Percentiles rank a stretch among this genome's conserved stretches.
Evolutionary conservation across 1,139 yeast genomes (phyloP).

Genomic region (Kurtzmaniella quercitrusa): DNA sequence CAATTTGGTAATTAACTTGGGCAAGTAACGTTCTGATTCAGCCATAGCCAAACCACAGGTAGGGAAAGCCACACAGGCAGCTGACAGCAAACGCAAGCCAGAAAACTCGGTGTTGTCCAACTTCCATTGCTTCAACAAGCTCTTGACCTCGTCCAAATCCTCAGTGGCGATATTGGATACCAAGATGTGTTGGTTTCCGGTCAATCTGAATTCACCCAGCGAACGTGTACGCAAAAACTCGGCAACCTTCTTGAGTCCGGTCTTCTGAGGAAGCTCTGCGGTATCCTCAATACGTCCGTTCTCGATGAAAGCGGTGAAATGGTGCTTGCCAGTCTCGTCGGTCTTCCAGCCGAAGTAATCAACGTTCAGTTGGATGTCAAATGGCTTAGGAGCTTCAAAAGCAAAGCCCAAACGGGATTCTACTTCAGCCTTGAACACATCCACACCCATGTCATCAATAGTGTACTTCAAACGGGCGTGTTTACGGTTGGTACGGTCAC

Average conservation of each 20-base stretch:
- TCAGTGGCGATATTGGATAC: conserved; percentile 69
- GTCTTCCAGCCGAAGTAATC: conserved; percentile 94
- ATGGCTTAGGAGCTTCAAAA: conserved; percentile 67
- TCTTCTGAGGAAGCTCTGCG: conserved; percentile 82
- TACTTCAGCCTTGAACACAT: conserved; percentile 70
- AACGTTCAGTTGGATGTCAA: conserved; percentile 78
- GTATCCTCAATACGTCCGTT: conserved; percentile 97
- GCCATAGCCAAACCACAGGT: conserved; percentile 99
- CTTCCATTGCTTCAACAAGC: conserved; percentile 64
- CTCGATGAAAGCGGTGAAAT: conserved; percentile 91
- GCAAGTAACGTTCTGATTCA: conserved; percentile 93
- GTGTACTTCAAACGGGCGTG: conserved; percentile 98
- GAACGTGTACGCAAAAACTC: conserved; percentile 47
- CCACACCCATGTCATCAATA: conserved; percentile 86
- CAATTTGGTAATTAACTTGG: conserved; percentile 72
- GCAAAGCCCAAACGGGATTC: conserved; percentile 79
- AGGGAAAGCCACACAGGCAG: conserved; percentile 98
- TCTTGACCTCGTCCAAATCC: conserved; percentile 60
- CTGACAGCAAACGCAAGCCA: conserved; percentile 82
- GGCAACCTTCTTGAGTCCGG: conserved; percentile 81
- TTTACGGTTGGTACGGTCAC: conserved; percentile 95
- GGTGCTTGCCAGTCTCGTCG: conserved; percentile 83
- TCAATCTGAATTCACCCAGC: conserved; percentile 84
- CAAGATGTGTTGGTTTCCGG: conserved; percentile 93
- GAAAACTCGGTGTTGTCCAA: conserved; percentile 82